phyloP scores from a whole-genome alignment of 305 asterid species.

The Plantago rigida region DNA sequence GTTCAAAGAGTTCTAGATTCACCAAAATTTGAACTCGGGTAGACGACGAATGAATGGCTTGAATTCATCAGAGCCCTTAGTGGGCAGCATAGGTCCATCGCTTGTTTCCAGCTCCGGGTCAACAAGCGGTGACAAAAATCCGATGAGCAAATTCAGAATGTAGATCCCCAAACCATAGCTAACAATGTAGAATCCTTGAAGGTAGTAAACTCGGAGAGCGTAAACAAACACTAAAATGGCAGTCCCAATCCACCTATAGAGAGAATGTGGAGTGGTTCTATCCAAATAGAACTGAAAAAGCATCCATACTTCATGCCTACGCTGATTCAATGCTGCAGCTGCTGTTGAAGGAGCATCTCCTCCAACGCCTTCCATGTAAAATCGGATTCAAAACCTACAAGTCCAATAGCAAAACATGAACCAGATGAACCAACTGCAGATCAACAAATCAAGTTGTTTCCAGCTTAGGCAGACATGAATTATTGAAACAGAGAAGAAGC shows the following conservation, averaged over 20 bases:
- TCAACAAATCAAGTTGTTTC: too few relatives aligned
- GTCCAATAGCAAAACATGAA: constrained; percentile 30
- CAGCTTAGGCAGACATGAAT: too few relatives aligned
- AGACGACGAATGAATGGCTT: constrained; percentile 84
- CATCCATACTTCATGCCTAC: constrained; percentile 50
- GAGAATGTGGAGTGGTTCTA: constrained; percentile 67
- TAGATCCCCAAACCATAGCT: constrained; percentile 72
- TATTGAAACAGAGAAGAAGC: too few relatives aligned
- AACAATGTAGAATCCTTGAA: constrained; percentile 75
- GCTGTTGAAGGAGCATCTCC: constrained; percentile 62
- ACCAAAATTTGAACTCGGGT: constrained; percentile 89
- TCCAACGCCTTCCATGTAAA: constrained; percentile 60
- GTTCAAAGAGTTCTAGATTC: constrained; percentile 15
- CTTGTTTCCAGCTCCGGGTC: constrained; percentile 60
- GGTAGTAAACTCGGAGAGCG: constrained; percentile 54
- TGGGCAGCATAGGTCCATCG: constrained; percentile 66
- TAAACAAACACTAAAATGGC: constrained; percentile 37
- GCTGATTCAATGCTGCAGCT: constrained; percentile 52
- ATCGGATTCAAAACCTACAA: constrained; percentile 13
- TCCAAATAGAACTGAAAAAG: constrained; percentile 69
- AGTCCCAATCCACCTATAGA: constrained; percentile 73
- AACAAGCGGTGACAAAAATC: constrained; percentile 78
- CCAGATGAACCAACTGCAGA: too few relatives aligned
- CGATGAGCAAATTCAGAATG: constrained; percentile 70
- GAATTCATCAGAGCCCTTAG: constrained; percentile 83